phyloP scores from a whole-genome alignment of 1,284 basidiomycete genomes.

The Anthracocystis panici-leucophaei region DNA sequence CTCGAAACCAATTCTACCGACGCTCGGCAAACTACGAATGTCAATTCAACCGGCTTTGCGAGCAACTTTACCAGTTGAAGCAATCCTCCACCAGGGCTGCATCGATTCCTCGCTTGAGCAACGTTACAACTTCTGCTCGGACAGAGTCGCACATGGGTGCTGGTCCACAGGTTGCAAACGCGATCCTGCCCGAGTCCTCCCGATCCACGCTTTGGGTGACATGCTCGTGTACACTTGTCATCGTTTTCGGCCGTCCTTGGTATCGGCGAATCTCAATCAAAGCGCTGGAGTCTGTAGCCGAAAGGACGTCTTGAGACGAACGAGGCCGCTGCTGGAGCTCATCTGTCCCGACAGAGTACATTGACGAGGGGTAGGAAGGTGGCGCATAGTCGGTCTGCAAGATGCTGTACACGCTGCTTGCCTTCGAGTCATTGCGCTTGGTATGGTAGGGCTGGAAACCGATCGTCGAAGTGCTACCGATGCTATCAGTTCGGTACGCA shows the following conservation, averaged over 20 bases:
- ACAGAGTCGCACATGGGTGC: slow-evolving; percentile 25
- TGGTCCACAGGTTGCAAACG: slow-evolving; percentile 29
- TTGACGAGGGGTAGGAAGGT: background rate
- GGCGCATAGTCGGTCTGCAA: background rate
- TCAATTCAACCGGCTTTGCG: background rate
- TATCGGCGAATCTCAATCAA: slow-evolving; percentile 15
- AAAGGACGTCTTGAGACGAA: slow-evolving; percentile 7
- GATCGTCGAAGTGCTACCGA: background rate
- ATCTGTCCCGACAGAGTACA: background rate
- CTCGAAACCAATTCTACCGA: background rate
- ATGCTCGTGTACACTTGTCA: slow-evolving; percentile 24
- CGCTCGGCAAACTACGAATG: background rate
- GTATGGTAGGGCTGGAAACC: slow-evolving; percentile 6
- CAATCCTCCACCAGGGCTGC: slow-evolving; percentile 22
- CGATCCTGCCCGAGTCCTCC: slow-evolving; percentile 5
- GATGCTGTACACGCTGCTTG: slow-evolving; percentile 2
- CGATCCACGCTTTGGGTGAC: background rate
- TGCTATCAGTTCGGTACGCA: background rate
- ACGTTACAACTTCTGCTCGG: slow-evolving; percentile 10
- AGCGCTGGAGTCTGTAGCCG: background rate
- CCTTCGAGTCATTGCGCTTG: slow-evolving; percentile 3
- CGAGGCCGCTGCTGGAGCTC: background rate
- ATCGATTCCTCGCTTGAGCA: slow-evolving; percentile 15
- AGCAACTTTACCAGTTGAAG: slow-evolving; percentile 17
- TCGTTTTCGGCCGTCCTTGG: slow-evolving; percentile 17